These are phyloP conservation scores for Backusella westeae DNA, from an alignment of 192 early-diverging fungal species.

Conservation along the genomic window DNA sequence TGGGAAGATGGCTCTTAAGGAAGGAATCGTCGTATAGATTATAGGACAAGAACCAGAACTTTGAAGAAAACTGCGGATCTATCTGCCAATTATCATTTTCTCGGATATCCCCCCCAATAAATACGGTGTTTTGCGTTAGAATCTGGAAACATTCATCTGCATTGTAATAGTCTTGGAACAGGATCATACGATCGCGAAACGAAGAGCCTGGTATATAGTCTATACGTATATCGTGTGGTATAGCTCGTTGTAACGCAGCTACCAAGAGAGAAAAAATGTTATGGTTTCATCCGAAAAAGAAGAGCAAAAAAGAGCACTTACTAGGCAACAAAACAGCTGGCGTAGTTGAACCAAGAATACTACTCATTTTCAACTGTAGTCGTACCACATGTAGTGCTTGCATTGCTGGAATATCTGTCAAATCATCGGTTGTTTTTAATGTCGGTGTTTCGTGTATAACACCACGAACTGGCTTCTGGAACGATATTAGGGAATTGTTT, in stretches of 20 bases:
- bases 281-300: neutral
- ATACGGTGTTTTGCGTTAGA: slow-evolving; percentile 17
- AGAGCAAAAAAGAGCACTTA: neutral
- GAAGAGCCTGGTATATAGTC: slow-evolving; percentile 26
- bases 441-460: slow-evolving; percentile 13
- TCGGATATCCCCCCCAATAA: slow-evolving; percentile 24
- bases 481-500: neutral
- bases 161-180: slow-evolving; percentile 33
- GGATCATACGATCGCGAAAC: slow-evolving; percentile 33
- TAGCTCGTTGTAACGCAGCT: slow-evolving; percentile 27
- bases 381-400: slow-evolving; percentile 30
- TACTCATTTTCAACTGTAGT: slow-evolving; percentile 28
- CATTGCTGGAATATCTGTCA: slow-evolving; percentile 25
- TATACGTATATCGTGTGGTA: slow-evolving; percentile 35
- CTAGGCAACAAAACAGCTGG: slow-evolving; percentile 12
- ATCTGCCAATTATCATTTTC: slow-evolving; percentile 29
- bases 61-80: slow-evolving; percentile 11
- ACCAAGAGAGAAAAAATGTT: neutral
- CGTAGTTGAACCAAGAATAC: slow-evolving; percentile 9
- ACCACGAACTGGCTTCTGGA: slow-evolving; percentile 5
- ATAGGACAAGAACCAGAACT: slow-evolving; percentile 36
- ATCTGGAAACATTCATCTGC: slow-evolving; percentile 28
- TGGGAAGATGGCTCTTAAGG: neutral
- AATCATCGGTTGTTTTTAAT: slow-evolving; percentile 17
- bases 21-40: slow-evolving; percentile 3